A percentile compares a stretch with the other conserved stretches of the same genome.
Conservation (phyloP, 768 basidiomycete species). For the Collybiopsis confluens region DNA sequence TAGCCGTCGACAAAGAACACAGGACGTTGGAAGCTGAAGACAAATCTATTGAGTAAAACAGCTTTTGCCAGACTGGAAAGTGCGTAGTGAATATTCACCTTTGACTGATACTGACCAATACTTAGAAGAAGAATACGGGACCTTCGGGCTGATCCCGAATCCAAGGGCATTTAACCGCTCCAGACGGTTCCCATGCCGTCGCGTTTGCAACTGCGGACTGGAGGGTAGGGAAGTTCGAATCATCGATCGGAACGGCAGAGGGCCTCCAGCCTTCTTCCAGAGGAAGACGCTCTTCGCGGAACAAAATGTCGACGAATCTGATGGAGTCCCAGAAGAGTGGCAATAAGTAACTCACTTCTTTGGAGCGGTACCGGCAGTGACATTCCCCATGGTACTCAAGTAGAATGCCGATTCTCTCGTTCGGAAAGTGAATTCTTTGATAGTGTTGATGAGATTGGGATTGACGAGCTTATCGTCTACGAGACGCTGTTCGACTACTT, state of each 20-base stretch:
- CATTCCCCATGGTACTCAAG: conserved; percentile 12
- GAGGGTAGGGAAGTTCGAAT: neutral
- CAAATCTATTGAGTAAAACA: too few species aligned
- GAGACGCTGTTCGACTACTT: conserved; percentile 10
- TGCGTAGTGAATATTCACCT: too few species aligned
- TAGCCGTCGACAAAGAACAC: too few species aligned
- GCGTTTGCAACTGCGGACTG: neutral
- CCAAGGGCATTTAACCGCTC: too few species aligned
- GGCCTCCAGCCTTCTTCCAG: conserved; percentile 17
- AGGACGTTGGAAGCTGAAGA: too few species aligned
- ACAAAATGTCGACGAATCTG: conserved; percentile 16
- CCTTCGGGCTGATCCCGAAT: too few species aligned
- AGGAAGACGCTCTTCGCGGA: conserved; percentile 15
- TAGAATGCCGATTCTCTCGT: conserved; percentile 10
- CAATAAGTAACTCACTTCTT: conserved; percentile 8
- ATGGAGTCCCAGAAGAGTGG: neutral
- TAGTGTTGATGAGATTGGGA: conserved; percentile 10
- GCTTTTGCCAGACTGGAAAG: too few species aligned
- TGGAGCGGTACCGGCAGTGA: conserved; percentile 10
- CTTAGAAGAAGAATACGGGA: too few species aligned
- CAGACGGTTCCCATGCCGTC: neutral
- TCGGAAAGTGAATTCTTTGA: conserved; percentile 12
- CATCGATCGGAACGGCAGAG: conserved; percentile 8
- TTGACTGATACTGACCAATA: too few species aligned
- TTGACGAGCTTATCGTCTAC: conserved; percentile 9